Conservation (phyloP, 139 green algal species). For the Chlamydomonas eustigma region DNA sequence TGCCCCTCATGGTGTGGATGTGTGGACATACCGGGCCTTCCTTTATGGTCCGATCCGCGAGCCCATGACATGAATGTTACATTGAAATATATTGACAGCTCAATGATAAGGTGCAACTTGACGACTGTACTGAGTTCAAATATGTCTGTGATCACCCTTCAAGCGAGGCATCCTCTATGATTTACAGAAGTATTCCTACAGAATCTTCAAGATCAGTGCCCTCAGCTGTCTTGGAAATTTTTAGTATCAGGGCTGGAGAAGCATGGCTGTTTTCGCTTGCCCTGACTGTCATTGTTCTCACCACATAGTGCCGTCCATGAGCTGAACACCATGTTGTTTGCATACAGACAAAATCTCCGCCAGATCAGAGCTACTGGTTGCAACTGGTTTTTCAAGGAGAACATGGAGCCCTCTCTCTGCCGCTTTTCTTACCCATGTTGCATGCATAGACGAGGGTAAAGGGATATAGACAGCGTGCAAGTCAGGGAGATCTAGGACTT, state of each 20-base stretch:
- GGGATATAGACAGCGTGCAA: conserved; percentile 22
- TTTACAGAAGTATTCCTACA: too few relatives aligned
- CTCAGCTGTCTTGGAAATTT: background rate
- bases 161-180: too few relatives aligned
- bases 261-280: background rate
- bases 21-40: too few relatives aligned
- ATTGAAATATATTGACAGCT: too few relatives aligned
- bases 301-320: conserved; percentile 30
- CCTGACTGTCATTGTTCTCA: background rate
- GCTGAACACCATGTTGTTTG: background rate
- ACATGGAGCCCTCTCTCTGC: conserved; percentile 10
- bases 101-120: too few relatives aligned
- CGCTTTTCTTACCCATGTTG: conserved; percentile 23
- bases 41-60: too few relatives aligned
- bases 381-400: conserved; percentile 23
- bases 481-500: background rate
- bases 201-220: too few relatives aligned
- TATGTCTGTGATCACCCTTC: too few relatives aligned
- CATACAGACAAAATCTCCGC: background rate
- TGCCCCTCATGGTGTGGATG: too few relatives aligned
- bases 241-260: background rate
- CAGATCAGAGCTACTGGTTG: conserved; percentile 7
- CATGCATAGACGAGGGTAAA: conserved; percentile 13
- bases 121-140: too few relatives aligned
- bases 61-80: too few relatives aligned